Evolutionary conservation across 164 flowering plant genomes (phyloP), one percentile per base, ranked within the genome.

Genomic region (Euptelea pleiosperma): DNA sequence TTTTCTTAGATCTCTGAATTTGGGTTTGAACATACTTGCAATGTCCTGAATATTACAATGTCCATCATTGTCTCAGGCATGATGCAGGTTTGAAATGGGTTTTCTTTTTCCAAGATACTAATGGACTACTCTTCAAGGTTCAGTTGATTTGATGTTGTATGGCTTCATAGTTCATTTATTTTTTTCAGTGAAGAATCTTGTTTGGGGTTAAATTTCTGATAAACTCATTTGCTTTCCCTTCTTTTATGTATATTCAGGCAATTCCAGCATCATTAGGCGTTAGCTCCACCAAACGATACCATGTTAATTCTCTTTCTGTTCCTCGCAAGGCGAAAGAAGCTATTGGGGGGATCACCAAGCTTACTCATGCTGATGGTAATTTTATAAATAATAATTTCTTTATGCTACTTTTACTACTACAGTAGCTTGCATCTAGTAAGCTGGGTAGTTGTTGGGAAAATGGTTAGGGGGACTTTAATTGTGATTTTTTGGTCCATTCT

Each of bases 241-340:
- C 42, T 43, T 63, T 45, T 25, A 24, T 52, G 1, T 47, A 2
- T 29, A 6, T 68, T 46, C 60, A 94, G 99, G 99, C 89, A 62
- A 87, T 94, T 77, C 99, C 99, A 60, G 84, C 99, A 29, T 68
- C 99, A 49, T 51, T 94, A 69, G 99, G 99, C 55, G 99, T 94
- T 42, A 94, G 97, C 66, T 75, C 87, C 58, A 73, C 74, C 40
- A 91, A 73, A 66, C 66, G 75, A 45, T 89, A 85, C 66, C 84
- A 94, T 67, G 99, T 94, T 46, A 94, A 94, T 77, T 94, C 97
- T 64, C 92, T 91, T 55, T 93, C 97, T 64, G 99, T 94, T 70
- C 96, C 84, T 22, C 92, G 99, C 53, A 94, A 94, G 79, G 99
- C 99, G 34, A 94, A 91, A 75, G 97, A 94, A 82, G 99, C 97